Base-by-base conservation (phyloP, 495 filamentous ascomycete genomes). In the Neurospora tetraspora region DNA sequence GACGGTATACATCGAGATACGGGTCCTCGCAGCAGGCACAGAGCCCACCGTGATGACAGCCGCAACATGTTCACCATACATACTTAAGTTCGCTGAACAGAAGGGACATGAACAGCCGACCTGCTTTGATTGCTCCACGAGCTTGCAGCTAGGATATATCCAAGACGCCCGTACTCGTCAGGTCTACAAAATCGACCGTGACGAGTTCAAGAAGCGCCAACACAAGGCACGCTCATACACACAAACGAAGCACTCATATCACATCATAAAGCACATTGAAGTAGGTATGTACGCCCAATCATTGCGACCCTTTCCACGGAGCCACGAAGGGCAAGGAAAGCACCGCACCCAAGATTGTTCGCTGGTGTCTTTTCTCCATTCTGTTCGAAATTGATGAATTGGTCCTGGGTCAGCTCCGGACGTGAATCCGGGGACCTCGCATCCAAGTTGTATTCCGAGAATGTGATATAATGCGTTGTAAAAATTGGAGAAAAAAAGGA, bases 321-420 rank as follows among this genome's bases (percentile, higher is more conserved):
- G 76, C 75, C 71, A 76, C 73, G 76, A 74, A 68, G 65, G 61
- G 72, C 70, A 76, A 74, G 81, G 79, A 78, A 82, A 84, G 81
- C 83, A 83, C 84, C 84, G 86, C 86, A 87, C 86, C 86, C 86
- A 87, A 87, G 86, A 87, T 84, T 82, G 82, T 83, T 79, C 83
- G 83, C 78, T 82, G 77, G 70, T 68, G 38, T 78, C 82, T 81
- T 59, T 77, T 87, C 85, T 87, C 83, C 85, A 85, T 87, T 83
- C 83, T 85, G 80, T 83, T 76, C 81, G 79, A 82, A 81, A 84
- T 80, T 71, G 73, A 76, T 79, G 80, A 80, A 78, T 76, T 73
- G 78, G 83, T 87, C 85, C 70, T 87, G 84, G 83, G 81, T 75
- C 74, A 77, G 74, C 39, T 59, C 53, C 45, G 68, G 8, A 59